Evolutionary conservation across 2,329 filamentous ascomycete species (phyloP), one percentile per base, ranked within the genome.

Genomic region (Coniochaeta hoffmannii): DNA sequence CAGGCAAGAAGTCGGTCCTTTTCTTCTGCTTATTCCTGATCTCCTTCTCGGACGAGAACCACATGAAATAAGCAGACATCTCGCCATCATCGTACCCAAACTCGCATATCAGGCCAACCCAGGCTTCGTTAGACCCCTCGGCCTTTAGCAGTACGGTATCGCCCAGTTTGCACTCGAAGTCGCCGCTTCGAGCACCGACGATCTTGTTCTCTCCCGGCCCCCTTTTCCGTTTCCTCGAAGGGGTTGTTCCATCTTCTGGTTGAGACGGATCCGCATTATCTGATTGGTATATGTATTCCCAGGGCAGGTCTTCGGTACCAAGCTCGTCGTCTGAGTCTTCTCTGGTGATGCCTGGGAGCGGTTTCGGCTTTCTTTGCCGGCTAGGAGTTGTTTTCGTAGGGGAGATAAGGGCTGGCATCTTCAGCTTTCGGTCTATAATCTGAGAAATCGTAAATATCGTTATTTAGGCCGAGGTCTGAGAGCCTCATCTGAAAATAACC

Each of bases 11-110:
- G 71, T 99, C 94, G 12, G 76, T 80, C 65, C 90, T 79, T 73
- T 94, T 96, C 72, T 89, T 93, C 56, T 84, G 81, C 66, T 86
- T 88, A 64, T 89, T 94, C 28, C 87, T 83, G 58, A 97, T 90
- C 71, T 97, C 93, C 65, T 88, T 89, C 64, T 96, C 89, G 0
- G 89, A 90, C 0, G 89, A 91, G 68, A 99, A 97, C 94, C 94
- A 99, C 80, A 97, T 87, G 66, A 99, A 94, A 59, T 87, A 88
- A 55, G 89, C 93, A 26, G 86, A 85, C 76, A 90, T 97, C 44
- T 88, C 82, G 3, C 84, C 86, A 12, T 88, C 85, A 19, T 88
- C 85, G 49, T 93, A 85, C 36, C 86, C 68, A 62, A 99, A 96
- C 44, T 89, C 86, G 64, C 87, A 88, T 53, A 97, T 87, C 59